These are phyloP conservation scores for Hymenoscyphus albidus DNA, from an alignment of 2,329 filamentous ascomycete genomes.

Conservation along the genomic window DNA sequence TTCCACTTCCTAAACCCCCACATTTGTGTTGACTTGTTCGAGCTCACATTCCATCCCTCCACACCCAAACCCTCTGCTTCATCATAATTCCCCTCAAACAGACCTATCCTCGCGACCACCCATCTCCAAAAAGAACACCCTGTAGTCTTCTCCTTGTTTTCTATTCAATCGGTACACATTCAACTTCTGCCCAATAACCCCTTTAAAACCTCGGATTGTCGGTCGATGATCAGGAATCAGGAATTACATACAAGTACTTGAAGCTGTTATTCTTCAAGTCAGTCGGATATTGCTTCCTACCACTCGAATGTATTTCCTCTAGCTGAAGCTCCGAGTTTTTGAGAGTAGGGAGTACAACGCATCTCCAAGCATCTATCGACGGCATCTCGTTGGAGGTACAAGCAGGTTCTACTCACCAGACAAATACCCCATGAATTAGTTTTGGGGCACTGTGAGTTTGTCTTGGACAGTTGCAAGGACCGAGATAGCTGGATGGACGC, in stretches of 20 bases:
- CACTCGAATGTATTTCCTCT: neutral
- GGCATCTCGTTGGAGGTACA: neutral
- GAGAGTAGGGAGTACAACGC: neutral
- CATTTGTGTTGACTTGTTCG: too few species aligned
- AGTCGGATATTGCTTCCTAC: neutral
- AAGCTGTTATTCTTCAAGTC: neutral
- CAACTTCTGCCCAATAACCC: neutral
- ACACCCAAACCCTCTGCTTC: too few species aligned
- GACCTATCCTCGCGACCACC: too few species aligned
- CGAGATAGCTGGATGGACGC: too few species aligned
- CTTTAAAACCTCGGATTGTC: neutral
- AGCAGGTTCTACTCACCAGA: neutral
- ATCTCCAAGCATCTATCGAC: neutral
- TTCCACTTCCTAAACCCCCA: too few species aligned
- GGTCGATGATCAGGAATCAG: too few species aligned
- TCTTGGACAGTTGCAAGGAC: too few species aligned
- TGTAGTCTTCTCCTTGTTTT: neutral
- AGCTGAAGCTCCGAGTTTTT: neutral
- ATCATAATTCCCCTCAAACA: too few species aligned
- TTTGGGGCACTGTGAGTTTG: neutral
- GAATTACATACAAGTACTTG: neutral
- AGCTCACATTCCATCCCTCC: too few species aligned
- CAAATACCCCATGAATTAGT: neutral
- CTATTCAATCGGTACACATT: neutral
- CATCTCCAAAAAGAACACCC: neutral